Conservation (phyloP, 805 yeast genomes). For the Zygoascus ofunaensis region DNA sequence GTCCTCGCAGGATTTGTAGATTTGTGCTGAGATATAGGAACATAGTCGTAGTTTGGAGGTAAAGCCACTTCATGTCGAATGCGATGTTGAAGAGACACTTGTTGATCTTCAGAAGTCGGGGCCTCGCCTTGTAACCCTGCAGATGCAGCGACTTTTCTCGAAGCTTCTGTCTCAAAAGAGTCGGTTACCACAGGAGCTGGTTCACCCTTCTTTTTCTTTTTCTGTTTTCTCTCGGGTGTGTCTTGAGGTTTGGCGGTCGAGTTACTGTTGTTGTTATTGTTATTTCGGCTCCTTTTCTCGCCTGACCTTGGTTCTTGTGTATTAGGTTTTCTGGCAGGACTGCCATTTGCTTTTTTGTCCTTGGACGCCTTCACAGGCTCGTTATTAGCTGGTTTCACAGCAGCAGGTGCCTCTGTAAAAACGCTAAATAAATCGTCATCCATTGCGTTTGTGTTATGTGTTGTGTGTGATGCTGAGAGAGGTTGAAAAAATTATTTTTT, state of each 20-base stretch:
- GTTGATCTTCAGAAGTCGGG: constrained; percentile 35
- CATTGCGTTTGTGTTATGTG: constrained; percentile 5
- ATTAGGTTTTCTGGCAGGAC: not conserved
- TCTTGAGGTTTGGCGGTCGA: not conserved
- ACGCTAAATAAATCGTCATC: constrained; percentile 26
- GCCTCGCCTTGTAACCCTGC: constrained; percentile 50
- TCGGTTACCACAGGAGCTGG: constrained; percentile 57
- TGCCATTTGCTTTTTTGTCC: constrained; percentile 5
- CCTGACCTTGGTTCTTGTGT: not conserved
- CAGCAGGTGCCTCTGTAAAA: constrained; percentile 23
- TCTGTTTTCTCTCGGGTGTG: constrained; percentile 1
- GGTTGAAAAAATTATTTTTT: not conserved
- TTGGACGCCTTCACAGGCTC: constrained; percentile 9
- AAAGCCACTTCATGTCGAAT: constrained; percentile 97
- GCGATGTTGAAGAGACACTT: constrained; percentile 75
- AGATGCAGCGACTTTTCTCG: constrained; percentile 78
- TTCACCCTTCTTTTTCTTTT: constrained; percentile 3
- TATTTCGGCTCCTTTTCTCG: constrained; percentile 1
- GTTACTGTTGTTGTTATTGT: constrained; percentile 6
- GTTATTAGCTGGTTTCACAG: constrained; percentile 1
- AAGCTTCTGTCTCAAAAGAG: constrained; percentile 79
- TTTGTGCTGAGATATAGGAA: constrained; percentile 81
- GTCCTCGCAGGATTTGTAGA: constrained; percentile 72
- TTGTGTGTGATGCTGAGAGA: not conserved
- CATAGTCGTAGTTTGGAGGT: constrained; percentile 83